phyloP scores from a whole-genome alignment of 148 eudicot genomes.

The Nepenthes gracilis region DNA sequence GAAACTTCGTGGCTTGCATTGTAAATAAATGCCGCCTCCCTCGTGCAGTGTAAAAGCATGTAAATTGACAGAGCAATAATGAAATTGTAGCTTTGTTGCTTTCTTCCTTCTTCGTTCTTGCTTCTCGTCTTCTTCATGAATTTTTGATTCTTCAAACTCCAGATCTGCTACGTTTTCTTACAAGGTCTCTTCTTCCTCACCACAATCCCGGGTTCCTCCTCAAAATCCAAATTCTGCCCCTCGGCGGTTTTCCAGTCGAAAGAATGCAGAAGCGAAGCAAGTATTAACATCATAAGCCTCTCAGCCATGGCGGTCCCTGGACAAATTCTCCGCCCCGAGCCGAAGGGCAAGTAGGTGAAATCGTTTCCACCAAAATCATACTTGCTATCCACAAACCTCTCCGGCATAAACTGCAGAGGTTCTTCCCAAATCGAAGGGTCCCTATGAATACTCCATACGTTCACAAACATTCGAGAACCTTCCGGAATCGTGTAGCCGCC shows the following conservation, averaged over 20 bases:
- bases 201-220: background rate
- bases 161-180: no score
- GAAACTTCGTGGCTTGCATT: no score
- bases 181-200: background rate
- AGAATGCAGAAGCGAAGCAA: background rate
- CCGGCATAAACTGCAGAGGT: conserved; percentile 2
- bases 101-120: no score
- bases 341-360: conserved; percentile 5
- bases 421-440: conserved; percentile 3
- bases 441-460: conserved; percentile 4
- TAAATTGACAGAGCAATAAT: no score
- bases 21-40: no score
- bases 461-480: background rate
- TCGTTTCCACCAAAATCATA: conserved; percentile 6
- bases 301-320: conserved; percentile 1
- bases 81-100: no score
- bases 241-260: background rate
- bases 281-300: background rate
- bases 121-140: no score
- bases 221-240: background rate
- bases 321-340: conserved; percentile 8
- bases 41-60: no score
- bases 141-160: no score
- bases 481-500: conserved; percentile 1
- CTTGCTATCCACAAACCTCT: conserved; percentile 3